phyloP scores from a whole-genome alignment of 2,329 filamentous ascomycete species.

The Neonectria punicea region DNA sequence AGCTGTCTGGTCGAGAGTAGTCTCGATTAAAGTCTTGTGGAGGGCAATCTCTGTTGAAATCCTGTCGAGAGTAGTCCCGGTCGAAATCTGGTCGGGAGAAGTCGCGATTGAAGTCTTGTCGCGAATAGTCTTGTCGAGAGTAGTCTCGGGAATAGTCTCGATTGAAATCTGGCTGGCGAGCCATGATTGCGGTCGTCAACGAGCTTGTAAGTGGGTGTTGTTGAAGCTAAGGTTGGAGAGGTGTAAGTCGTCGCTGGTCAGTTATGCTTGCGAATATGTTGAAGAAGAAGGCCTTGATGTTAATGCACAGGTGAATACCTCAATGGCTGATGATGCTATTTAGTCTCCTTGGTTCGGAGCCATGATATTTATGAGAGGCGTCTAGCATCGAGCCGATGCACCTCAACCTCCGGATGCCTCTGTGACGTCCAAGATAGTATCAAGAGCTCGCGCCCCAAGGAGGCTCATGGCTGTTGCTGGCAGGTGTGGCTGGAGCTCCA shows the following conservation, averaged over 20 bases:
- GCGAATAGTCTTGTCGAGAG: background rate
- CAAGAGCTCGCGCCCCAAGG: slow-evolving; percentile 28
- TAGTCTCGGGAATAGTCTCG: slow-evolving; percentile 2
- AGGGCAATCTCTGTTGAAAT: background rate
- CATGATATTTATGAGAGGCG: slow-evolving; percentile 28
- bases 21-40: slow-evolving; percentile 1
- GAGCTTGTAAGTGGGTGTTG: background rate
- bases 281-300: slow-evolving; percentile 1
- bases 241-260: slow-evolving; percentile 27
- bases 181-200: slow-evolving; percentile 30
- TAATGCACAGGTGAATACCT: background rate
- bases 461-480: slow-evolving; percentile 19
- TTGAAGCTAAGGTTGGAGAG: background rate
- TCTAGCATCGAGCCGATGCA: slow-evolving; percentile 9
- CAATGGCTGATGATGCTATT: slow-evolving; percentile 11
- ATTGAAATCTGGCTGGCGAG: slow-evolving; percentile 32
- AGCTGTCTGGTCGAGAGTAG: slow-evolving; percentile 35
- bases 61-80: background rate
- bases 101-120: background rate
- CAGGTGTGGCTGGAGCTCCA: slow-evolving; percentile 40
- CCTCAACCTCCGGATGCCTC: slow-evolving; percentile 35
- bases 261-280: slow-evolving; percentile 8
- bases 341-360: slow-evolving; percentile 2
- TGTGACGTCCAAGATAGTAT: slow-evolving; percentile 7
- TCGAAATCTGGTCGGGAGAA: background rate